These are phyloP conservation scores for Leucaena leucocephala DNA, from an alignment of 306 rosid genomes.

Conservation along the genomic window DNA sequence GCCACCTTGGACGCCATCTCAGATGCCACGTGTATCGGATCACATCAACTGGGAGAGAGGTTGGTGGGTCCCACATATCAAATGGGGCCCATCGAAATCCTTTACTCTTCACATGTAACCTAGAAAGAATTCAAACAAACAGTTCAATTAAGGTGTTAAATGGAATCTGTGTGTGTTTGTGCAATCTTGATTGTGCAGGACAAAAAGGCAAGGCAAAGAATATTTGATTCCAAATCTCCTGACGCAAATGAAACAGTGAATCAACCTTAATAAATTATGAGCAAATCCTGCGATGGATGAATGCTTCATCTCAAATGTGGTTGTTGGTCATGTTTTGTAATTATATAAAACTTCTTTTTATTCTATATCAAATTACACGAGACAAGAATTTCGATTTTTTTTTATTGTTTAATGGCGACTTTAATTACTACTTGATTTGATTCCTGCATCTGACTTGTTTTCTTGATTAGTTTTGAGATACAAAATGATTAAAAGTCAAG, in stretches of 20 bases:
- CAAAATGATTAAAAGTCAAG: too few species aligned
- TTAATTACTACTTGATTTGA: not conserved
- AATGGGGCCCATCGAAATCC: too few species aligned
- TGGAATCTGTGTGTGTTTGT: not conserved
- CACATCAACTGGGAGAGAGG: too few species aligned
- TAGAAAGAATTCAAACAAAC: not conserved
- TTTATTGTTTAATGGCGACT: not conserved
- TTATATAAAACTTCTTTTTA: not conserved
- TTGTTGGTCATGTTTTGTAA: not conserved
- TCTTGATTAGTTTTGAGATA: not conserved
- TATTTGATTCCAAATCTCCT: slow-evolving; percentile 21
- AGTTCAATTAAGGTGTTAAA: not conserved
- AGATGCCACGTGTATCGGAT: too few species aligned
- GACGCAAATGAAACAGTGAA: not conserved
- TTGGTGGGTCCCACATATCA: too few species aligned
- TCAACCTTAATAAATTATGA: not conserved
- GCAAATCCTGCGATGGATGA: not conserved
- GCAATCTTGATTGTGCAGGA: slow-evolving; percentile 17
- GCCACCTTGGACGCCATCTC: too few species aligned
- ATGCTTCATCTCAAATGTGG: not conserved
- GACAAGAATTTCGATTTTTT: not conserved
- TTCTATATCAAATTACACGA: not conserved
- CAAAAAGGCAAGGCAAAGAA: slow-evolving; percentile 41
- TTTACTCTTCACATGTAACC: too few species aligned
- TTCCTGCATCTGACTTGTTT: not conserved